Conservation (phyloP, 768 basidiomycete genomes). For the Tephrocybe sp. region DNA sequence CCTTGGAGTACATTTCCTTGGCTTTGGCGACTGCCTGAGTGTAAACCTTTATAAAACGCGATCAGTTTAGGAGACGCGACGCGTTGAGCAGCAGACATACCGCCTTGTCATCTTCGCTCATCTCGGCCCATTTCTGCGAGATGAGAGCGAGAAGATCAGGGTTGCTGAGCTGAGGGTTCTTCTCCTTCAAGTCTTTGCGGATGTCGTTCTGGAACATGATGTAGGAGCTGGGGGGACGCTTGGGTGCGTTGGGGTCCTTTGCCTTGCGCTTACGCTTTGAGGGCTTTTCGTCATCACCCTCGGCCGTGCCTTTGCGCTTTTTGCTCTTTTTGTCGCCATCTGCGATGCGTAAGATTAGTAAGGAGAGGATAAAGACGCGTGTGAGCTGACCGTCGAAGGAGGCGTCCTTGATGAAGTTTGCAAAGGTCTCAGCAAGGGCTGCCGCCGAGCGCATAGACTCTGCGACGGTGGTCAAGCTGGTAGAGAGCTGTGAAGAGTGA, state of each 20-base stretch:
- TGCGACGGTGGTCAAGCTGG: conserved; percentile 54
- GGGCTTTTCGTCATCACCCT: conserved; percentile 36
- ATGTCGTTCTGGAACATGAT: conserved; percentile 93
- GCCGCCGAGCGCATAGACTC: conserved; percentile 64
- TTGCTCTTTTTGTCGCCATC: conserved; percentile 26
- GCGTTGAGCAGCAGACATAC: conserved; percentile 43
- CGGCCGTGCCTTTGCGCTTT: conserved; percentile 53
- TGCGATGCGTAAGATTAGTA: conserved; percentile 18
- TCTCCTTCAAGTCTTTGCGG: conserved; percentile 66
- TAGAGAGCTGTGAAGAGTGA: conserved; percentile 44
- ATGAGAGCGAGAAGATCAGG: conserved; percentile 71
- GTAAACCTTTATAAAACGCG: conserved; percentile 44
- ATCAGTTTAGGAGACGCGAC: conserved; percentile 7
- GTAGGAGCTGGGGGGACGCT: conserved; percentile 90
- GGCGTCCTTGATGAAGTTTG: conserved; percentile 41
- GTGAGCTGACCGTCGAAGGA: conserved; percentile 11
- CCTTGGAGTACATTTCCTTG: conserved; percentile 62
- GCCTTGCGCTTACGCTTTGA: conserved; percentile 70
- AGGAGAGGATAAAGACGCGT: conserved; percentile 11
- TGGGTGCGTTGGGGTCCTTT: conserved; percentile 91
- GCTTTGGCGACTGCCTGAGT: conserved; percentile 48
- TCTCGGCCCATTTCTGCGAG: conserved; percentile 67
- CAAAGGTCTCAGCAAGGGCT: conserved; percentile 57
- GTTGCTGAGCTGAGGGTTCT: conserved; percentile 64
- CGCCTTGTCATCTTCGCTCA: conserved; percentile 69